These are phyloP conservation scores for Gnaphalium uliginosum DNA, from an alignment of 129 eudicot species.

Conservation along the genomic window DNA sequence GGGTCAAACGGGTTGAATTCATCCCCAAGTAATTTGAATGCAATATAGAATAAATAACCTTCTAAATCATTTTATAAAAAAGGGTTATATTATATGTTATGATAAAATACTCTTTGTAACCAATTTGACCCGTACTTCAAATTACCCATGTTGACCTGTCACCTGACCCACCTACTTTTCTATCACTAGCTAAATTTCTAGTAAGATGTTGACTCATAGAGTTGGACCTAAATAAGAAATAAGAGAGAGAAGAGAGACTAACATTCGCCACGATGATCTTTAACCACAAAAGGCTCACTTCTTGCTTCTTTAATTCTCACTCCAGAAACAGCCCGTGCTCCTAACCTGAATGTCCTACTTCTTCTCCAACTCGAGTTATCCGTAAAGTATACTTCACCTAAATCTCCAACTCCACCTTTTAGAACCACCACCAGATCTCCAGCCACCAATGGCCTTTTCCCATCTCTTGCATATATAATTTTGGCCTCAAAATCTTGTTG, in stretches of 20 bases:
- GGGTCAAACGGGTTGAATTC: background rate
- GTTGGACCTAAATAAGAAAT: background rate
- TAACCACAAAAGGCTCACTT: slow-evolving; percentile 64
- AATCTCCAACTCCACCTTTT: slow-evolving; percentile 58
- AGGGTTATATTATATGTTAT: no score
- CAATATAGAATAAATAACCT: no score
- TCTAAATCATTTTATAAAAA: no score
- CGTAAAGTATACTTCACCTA: slow-evolving; percentile 64
- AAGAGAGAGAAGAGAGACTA: slow-evolving; percentile 29
- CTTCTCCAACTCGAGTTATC: slow-evolving; percentile 94
- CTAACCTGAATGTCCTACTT: slow-evolving; percentile 69
- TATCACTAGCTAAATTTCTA: background rate
- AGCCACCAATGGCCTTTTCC: slow-evolving; percentile 70
- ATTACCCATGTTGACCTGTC: slow-evolving; percentile 10
- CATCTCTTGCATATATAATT: slow-evolving; percentile 59
- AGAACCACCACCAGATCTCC: slow-evolving; percentile 54
- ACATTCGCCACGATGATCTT: slow-evolving; percentile 98
- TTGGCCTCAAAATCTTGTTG: slow-evolving; percentile 50
- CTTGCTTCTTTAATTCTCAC: slow-evolving; percentile 60
- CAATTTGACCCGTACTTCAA: background rate
- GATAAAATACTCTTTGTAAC: background rate
- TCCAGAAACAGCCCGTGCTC: slow-evolving; percentile 42
- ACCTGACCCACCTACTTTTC: background rate
- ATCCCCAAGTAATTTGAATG: background rate
- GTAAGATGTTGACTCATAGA: background rate